phyloP scores from a whole-genome alignment of 148 eudicot genomes.

The Chenopodium berlandieri region DNA sequence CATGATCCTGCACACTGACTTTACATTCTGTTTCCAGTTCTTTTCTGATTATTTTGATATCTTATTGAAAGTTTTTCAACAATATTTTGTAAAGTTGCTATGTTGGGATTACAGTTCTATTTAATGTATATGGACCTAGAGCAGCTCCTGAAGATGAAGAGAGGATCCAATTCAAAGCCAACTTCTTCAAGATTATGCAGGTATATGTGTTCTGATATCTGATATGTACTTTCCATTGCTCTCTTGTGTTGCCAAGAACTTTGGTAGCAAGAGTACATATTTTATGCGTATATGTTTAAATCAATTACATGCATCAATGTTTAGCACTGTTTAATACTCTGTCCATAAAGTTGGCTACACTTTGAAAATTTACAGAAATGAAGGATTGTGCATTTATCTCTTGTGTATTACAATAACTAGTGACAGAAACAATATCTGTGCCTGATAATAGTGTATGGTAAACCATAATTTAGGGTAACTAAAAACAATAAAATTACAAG shows the following conservation, averaged over 20 bases:
- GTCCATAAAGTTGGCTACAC: neutral
- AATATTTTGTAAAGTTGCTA: slow-evolving; percentile 8
- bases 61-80: slow-evolving; percentile 7
- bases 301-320: too few species aligned
- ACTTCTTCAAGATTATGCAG: slow-evolving; percentile 79
- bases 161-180: slow-evolving; percentile 69
- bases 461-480: neutral
- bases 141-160: slow-evolving; percentile 74
- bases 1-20: neutral
- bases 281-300: too few species aligned
- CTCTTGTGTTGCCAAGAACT: neutral
- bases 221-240: neutral
- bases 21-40: neutral
- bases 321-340: neutral
- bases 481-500: neutral
- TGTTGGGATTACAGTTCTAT: slow-evolving; percentile 61
- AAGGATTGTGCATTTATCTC: neutral
- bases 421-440: too few species aligned
- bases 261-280: neutral
- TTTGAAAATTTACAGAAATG: neutral
- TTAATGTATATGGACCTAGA: slow-evolving; percentile 89
- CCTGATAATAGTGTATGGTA: too few species aligned
- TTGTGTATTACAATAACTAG: too few species aligned
- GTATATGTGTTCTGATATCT: slow-evolving; percentile 26
- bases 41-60: neutral